These are phyloP conservation scores for Candida qinlingensis DNA, from an alignment of 805 yeast genomes.

Conservation along the genomic window DNA sequence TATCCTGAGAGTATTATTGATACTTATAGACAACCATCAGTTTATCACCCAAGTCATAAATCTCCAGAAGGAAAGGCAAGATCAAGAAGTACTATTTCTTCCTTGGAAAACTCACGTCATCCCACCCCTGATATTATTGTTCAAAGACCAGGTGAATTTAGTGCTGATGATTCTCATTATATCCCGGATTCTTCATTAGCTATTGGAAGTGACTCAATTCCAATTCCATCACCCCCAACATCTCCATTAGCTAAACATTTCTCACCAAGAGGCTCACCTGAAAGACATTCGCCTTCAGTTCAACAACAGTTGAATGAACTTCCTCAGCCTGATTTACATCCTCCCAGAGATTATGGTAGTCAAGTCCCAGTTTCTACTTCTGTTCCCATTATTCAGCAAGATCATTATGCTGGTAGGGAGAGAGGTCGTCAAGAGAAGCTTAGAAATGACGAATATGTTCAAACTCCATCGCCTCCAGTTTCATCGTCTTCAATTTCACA, in stretches of 20 bases:
- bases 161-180: slow-evolving; percentile 8
- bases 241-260: slow-evolving; percentile 9
- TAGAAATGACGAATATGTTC: too few species aligned
- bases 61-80: background rate
- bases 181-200: slow-evolving; percentile 18
- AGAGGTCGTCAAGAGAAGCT: too few species aligned
- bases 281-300: background rate
- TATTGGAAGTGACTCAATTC: slow-evolving; percentile 8
- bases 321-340: slow-evolving; percentile 1
- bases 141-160: background rate
- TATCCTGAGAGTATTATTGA: slow-evolving; percentile 25
- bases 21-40: slow-evolving; percentile 14
- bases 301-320: background rate
- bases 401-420: too few species aligned
- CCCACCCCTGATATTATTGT: too few species aligned
- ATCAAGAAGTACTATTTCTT: too few species aligned
- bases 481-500: background rate
- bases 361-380: too few species aligned
- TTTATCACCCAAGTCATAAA: slow-evolving; percentile 5
- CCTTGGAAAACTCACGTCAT: too few species aligned
- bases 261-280: background rate
- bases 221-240: slow-evolving; percentile 19
- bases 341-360: background rate
- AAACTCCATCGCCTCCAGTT: too few species aligned
- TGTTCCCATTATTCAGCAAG: too few species aligned